Evolutionary conservation across 176 grass and related monocot species (phyloP).

Genomic region (Eragrostis nindensis): DNA sequence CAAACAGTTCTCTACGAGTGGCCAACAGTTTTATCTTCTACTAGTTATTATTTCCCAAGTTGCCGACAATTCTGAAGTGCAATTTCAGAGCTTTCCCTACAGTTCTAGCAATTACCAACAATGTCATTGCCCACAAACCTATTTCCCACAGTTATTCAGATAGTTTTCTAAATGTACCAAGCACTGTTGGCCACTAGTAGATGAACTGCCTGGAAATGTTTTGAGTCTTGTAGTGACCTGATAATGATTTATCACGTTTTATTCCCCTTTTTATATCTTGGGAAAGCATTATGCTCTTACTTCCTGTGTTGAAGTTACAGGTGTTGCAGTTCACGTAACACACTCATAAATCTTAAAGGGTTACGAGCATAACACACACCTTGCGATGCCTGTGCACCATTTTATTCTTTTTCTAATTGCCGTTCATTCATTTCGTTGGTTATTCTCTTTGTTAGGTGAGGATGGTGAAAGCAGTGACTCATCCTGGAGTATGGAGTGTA

Average conservation of each 20-base stretch:
- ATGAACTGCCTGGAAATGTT: too few species aligned
- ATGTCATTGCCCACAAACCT: too few species aligned
- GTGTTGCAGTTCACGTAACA: not conserved
- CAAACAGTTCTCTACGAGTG: too few species aligned
- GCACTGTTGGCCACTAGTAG: too few species aligned
- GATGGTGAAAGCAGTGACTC: slow-evolving; percentile 79
- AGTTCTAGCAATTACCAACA: too few species aligned
- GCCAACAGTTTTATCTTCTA: too few species aligned
- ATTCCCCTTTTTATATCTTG: slow-evolving; percentile 3
- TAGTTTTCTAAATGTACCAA: too few species aligned
- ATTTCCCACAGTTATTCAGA: too few species aligned
- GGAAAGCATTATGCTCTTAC: slow-evolving; percentile 11
- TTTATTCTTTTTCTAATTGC: slow-evolving; percentile 32
- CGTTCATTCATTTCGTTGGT: not conserved
- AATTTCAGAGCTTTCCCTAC: too few species aligned
- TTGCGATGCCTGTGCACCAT: not conserved
- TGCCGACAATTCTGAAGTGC: too few species aligned
- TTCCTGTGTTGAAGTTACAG: not conserved
- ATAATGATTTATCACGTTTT: not conserved
- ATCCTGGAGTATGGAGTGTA: slow-evolving; percentile 70
- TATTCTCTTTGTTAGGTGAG: slow-evolving; percentile 53
- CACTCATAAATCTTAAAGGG: not conserved
- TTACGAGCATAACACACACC: slow-evolving; percentile 18
- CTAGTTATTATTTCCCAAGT: too few species aligned
- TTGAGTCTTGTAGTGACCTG: too few species aligned